phyloP scores from a whole-genome alignment of 768 basidiomycete genomes.

The Leccinum ochraceum region DNA sequence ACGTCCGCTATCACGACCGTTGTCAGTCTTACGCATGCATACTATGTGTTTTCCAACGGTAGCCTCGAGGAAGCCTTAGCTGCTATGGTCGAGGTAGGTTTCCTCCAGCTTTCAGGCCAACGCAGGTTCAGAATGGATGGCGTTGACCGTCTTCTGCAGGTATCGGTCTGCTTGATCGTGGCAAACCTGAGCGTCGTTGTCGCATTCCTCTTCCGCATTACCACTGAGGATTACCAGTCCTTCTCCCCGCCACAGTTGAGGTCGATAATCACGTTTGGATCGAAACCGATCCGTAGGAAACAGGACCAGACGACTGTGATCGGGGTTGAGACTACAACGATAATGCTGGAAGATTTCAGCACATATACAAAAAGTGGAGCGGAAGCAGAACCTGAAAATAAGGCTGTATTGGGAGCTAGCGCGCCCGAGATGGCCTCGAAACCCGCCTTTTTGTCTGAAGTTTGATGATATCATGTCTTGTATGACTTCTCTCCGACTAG shows the following conservation, averaged over 20 bases:
- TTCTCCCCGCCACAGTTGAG: background rate
- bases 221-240: background rate
- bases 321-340: background rate
- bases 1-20: slow-evolving; percentile 6
- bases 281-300: background rate
- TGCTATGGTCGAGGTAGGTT: slow-evolving; percentile 3
- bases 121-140: background rate
- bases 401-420: background rate
- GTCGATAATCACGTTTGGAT: background rate
- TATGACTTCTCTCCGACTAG: background rate
- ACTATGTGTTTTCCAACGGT: slow-evolving; percentile 5
- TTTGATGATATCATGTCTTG: background rate
- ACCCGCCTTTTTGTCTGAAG: background rate
- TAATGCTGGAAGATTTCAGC: background rate
- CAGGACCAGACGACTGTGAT: background rate
- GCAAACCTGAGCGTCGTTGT: slow-evolving; percentile 2
- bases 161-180: slow-evolving; percentile 3
- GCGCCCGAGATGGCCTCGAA: background rate
- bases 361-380: background rate
- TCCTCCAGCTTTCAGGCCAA: background rate
- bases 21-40: background rate
- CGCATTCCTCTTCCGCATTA: slow-evolving; percentile 11
- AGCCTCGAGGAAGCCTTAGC: slow-evolving; percentile 3
- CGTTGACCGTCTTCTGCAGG: background rate
- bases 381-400: background rate